Conservation (phyloP, 139 green algal genomes). For the Micromonas commoda region DNA sequence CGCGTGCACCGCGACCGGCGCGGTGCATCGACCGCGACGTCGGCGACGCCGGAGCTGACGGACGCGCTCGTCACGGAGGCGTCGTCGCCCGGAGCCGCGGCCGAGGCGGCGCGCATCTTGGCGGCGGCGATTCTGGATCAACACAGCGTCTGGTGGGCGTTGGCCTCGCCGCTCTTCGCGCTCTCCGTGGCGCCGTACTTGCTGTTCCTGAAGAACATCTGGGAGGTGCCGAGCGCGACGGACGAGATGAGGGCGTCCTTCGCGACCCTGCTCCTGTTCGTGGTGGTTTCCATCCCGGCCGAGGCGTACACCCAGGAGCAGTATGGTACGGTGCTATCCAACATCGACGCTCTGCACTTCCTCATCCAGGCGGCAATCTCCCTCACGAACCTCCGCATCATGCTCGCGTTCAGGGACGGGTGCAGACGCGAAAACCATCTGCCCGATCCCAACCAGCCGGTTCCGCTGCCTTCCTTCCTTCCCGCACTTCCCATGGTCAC, state of each 20-base stretch:
- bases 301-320: constrained; percentile 26
- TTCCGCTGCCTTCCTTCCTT: no score
- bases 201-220: constrained; percentile 20
- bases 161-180: constrained; percentile 24
- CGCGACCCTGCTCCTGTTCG: constrained; percentile 24
- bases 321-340: constrained; percentile 21
- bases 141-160: background rate
- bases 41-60: background rate
- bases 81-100: no score
- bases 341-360: constrained; percentile 33
- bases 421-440: background rate
- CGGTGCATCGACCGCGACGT: background rate
- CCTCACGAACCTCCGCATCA: constrained; percentile 17
- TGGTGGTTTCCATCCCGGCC: constrained; percentile 24
- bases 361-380: constrained; percentile 12
- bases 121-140: constrained; percentile 1
- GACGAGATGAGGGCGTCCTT: constrained; percentile 16
- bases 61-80: background rate
- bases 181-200: constrained; percentile 24
- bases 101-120: background rate
- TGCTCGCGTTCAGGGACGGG: constrained; percentile 16
- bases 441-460: background rate
- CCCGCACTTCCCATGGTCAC: no score
- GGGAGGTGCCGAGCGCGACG: background rate
- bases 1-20: background rate